Conservation (phyloP, 805 yeast species). For the Torulaspora gathmanii region DNA sequence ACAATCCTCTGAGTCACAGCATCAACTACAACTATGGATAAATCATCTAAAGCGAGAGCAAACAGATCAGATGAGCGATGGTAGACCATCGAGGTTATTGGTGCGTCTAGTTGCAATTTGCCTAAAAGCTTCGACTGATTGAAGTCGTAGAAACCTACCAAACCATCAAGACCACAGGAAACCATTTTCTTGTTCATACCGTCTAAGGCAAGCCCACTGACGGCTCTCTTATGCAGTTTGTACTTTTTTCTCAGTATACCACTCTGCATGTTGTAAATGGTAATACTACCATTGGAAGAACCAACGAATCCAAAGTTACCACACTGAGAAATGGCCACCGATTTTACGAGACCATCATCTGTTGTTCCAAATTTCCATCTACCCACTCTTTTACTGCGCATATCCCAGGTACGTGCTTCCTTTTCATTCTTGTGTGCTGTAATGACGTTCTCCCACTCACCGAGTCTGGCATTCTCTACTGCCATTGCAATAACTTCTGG, state of each 20-base stretch:
- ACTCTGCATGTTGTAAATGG: slow-evolving; percentile 84
- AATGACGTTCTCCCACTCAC: slow-evolving; percentile 89
- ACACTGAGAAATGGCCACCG: slow-evolving; percentile 81
- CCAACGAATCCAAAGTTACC: slow-evolving; percentile 95
- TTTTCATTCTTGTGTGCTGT: slow-evolving; percentile 82
- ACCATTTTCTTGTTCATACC: slow-evolving; percentile 88
- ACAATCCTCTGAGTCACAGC: slow-evolving; percentile 74
- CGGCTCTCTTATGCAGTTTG: slow-evolving; percentile 66
- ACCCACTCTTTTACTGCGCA: slow-evolving; percentile 74
- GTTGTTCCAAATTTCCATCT: slow-evolving; percentile 62
- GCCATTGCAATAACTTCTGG: slow-evolving; percentile 72
- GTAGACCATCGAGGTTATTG: slow-evolving; percentile 70
- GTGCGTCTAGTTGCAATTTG: slow-evolving; percentile 62
- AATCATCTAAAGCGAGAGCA: slow-evolving; percentile 82
- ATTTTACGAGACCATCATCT: slow-evolving; percentile 72
- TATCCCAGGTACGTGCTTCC: slow-evolving; percentile 89
- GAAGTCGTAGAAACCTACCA: slow-evolving; percentile 83
- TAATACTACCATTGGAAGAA: slow-evolving; percentile 78
- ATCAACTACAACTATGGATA: slow-evolving; percentile 79
- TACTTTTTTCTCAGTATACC: slow-evolving; percentile 74
- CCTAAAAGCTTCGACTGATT: slow-evolving; percentile 63
- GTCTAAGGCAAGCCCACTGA: slow-evolving; percentile 85
- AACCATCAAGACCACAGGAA: slow-evolving; percentile 83
- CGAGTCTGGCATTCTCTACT: slow-evolving; percentile 67
- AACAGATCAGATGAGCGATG: slow-evolving; percentile 80